A percentile compares a stretch with the other conserved stretches of the same genome.
Evolutionary conservation across 164 flowering plant species (phyloP).

Genomic region (Dillenia turbinata): DNA sequence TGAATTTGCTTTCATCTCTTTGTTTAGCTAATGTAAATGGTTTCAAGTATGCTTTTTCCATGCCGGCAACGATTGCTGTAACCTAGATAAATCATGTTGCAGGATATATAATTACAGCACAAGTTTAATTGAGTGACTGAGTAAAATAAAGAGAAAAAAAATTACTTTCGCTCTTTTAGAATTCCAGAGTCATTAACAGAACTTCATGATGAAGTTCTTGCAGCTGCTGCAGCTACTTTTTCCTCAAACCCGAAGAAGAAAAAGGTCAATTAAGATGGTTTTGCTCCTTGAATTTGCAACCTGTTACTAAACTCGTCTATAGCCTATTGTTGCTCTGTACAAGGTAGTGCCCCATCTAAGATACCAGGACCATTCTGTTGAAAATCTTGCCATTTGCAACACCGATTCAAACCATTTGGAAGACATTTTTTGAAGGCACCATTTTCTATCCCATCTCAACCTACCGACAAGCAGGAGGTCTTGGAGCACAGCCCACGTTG

Average conservation of each 20-base stretch:
- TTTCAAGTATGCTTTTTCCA: constrained; percentile 46
- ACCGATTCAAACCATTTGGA: constrained; percentile 36
- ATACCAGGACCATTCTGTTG: constrained; percentile 36
- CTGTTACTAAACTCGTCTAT: no score
- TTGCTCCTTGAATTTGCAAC: no score
- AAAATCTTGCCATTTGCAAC: constrained; percentile 10
- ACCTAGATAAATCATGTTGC: not conserved
- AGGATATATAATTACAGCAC: no score
- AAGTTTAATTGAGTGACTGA: no score
- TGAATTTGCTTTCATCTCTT: constrained; percentile 73
- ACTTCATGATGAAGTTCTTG: constrained; percentile 88
- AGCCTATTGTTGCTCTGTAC: constrained; percentile 10
- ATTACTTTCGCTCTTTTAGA: constrained; percentile 28
- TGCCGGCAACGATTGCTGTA: constrained; percentile 1
- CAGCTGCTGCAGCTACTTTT: constrained; percentile 69
- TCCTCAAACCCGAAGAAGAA: constrained; percentile 54
- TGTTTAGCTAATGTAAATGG: constrained; percentile 45
- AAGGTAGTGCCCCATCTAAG: constrained; percentile 44
- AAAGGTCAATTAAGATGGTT: constrained; percentile 40
- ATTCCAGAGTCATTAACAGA: constrained; percentile 63
- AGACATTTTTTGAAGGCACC: constrained; percentile 50
- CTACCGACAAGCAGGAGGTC: constrained; percentile 21
- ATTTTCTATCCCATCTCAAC: constrained; percentile 31
- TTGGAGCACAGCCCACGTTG: constrained; percentile 57
- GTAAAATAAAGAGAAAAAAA: not conserved